Percentiles rank a stretch among this genome's conserved stretches.
Evolutionary conservation across 305 asterid genomes (phyloP).

Genomic region (Withania somnifera): DNA sequence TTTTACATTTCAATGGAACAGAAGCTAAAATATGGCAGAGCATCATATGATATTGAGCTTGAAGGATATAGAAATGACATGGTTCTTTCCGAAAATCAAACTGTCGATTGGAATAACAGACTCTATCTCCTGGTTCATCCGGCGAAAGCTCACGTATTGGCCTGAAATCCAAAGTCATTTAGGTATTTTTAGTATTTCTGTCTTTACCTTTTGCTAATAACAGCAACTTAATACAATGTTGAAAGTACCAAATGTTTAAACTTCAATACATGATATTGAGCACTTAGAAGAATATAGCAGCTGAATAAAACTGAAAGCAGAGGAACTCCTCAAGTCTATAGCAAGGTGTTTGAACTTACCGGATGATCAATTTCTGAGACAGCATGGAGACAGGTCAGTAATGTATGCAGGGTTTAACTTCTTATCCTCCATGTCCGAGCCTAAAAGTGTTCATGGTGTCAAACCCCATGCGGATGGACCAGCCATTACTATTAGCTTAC

Average conservation of each 20-base stretch:
- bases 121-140: conserved; percentile 29
- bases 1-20: conserved; percentile 29
- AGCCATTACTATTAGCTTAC: conserved; percentile 32
- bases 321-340: conserved; percentile 19
- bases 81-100: conserved; percentile 31
- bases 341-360: conserved; percentile 36
- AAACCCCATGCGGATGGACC: conserved; percentile 49
- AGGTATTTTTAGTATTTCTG: conserved; percentile 12
- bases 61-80: conserved; percentile 34
- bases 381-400: conserved; percentile 21
- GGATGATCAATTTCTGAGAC: conserved; percentile 22
- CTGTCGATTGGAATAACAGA: conserved; percentile 50
- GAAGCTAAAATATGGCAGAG: conserved; percentile 23
- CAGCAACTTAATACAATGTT: not conserved
- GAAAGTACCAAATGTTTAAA: not conserved
- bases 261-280: not conserved
- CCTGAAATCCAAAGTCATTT: conserved; percentile 34
- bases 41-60: conserved; percentile 11
- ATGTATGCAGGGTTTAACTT: conserved; percentile 34
- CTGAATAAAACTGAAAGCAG: conserved; percentile 6
- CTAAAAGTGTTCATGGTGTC: conserved; percentile 30
- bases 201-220: not conserved
- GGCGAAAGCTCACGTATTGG: conserved; percentile 23
- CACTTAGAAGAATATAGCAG: conserved; percentile 16
- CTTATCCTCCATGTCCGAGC: conserved; percentile 44